Evolutionary conservation across 2,329 filamentous ascomycete genomes (phyloP).

Genomic region (Cladorrhinum sp.): DNA sequence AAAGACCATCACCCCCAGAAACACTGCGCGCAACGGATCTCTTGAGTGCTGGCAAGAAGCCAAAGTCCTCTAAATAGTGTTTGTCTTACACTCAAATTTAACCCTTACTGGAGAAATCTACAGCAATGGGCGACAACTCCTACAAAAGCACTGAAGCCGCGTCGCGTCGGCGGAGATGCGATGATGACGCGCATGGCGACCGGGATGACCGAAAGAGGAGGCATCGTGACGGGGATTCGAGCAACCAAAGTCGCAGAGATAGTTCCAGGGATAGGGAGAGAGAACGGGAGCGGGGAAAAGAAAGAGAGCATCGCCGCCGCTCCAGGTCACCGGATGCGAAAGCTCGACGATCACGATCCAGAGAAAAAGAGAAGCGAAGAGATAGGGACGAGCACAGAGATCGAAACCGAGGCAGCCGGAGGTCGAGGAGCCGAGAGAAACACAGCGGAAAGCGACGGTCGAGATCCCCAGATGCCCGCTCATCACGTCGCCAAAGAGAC

Average conservation of each 20-base stretch:
- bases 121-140: slow-evolving; percentile 18
- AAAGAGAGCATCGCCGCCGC: slow-evolving; percentile 19
- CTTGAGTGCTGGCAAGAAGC: too few relatives aligned
- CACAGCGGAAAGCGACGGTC: slow-evolving; percentile 10
- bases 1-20: neutral
- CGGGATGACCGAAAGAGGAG: slow-evolving; percentile 18
- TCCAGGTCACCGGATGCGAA: slow-evolving; percentile 24
- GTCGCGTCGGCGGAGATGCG: slow-evolving; percentile 20
- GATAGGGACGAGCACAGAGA: slow-evolving; percentile 20
- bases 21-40: too few relatives aligned
- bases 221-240: slow-evolving; percentile 14
- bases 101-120: neutral
- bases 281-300: neutral
- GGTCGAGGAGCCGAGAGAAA: slow-evolving; percentile 11
- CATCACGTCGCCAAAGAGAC: slow-evolving; percentile 13
- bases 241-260: slow-evolving; percentile 17
- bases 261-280: slow-evolving; percentile 15
- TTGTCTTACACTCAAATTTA: neutral
- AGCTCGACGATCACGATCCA: slow-evolving; percentile 23
- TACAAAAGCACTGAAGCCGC: slow-evolving; percentile 11
- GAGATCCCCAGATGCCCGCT: slow-evolving; percentile 7
- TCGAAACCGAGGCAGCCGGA: slow-evolving; percentile 9
- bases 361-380: slow-evolving; percentile 7
- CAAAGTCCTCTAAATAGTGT: neutral
- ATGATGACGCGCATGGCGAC: slow-evolving; percentile 7